Percentiles rank a stretch among this genome's conserved stretches.
Conservation (phyloP, 805 yeast species). For the Candida endomychidarum region DNA sequence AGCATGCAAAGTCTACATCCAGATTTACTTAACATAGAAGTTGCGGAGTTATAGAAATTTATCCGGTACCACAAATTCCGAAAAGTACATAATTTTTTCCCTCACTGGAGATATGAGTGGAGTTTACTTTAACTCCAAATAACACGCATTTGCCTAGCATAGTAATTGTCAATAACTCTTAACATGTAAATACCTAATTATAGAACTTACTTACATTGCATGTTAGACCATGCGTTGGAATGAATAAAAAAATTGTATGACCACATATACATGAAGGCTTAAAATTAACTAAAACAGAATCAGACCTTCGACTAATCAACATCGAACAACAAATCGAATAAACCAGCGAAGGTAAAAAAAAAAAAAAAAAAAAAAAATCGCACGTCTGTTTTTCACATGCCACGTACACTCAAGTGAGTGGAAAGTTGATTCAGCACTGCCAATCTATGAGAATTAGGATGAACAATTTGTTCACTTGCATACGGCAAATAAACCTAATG, state of each 20-base stretch:
- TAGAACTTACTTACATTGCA: no score
- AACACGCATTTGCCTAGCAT: no score
- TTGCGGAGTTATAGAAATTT: no score
- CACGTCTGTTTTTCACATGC: constrained; percentile 3
- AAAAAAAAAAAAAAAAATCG: background rate
- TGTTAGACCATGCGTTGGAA: background rate
- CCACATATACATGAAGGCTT: background rate
- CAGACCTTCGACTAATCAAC: background rate
- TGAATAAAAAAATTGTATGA: background rate
- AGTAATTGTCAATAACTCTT: no score
- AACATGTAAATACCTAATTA: no score
- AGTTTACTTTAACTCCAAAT: no score
- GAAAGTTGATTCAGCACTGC: constrained; percentile 5
- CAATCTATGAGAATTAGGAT: constrained; percentile 2
- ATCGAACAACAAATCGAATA: constrained; percentile 1
- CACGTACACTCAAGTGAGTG: no score
- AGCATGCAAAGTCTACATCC: no score
- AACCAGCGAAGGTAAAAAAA: constrained; percentile 4
- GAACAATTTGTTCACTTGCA: constrained; percentile 9
- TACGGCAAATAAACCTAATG: constrained; percentile 4
- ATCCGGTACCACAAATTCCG: no score
- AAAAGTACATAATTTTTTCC: no score
- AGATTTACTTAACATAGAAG: no score
- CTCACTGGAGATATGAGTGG: no score
- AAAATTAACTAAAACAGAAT: background rate